Evolutionary conservation across 164 flowering plant genomes (phyloP).

Genomic region (Cinnamomum micranthum): DNA sequence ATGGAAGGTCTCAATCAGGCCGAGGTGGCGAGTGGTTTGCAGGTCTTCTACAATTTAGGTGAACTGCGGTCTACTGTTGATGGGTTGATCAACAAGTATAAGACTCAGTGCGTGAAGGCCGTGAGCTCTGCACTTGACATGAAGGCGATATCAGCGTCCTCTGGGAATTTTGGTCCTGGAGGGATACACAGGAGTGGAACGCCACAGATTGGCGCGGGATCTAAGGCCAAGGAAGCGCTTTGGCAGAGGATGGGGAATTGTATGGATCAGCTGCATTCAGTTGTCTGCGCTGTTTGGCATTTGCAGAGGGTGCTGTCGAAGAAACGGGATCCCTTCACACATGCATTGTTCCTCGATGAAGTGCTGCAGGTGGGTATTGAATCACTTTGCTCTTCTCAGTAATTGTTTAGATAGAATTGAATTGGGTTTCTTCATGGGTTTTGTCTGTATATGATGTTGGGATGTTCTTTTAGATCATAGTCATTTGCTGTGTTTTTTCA

Average conservation of each 20-base stretch:
- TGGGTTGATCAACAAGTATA: conserved; percentile 65
- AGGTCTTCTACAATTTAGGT: conserved; percentile 89
- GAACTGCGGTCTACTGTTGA: conserved; percentile 76
- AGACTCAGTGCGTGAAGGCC: conserved; percentile 64
- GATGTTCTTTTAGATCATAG: neutral
- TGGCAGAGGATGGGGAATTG: conserved; percentile 82
- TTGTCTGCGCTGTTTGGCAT: conserved; percentile 89
- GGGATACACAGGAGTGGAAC: conserved; percentile 84
- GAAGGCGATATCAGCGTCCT: conserved; percentile 66
- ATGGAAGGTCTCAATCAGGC: conserved; percentile 92
- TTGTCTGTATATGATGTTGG: neutral
- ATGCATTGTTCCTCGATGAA: conserved; percentile 84
- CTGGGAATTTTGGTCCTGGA: conserved; percentile 59
- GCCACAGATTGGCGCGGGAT: conserved; percentile 91
- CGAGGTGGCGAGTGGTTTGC: conserved; percentile 92
- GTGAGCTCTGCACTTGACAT: conserved; percentile 73
- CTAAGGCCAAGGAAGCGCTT: conserved; percentile 77
- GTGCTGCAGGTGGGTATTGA: conserved; percentile 64
- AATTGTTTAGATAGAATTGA: neutral
- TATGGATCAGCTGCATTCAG: conserved; percentile 86
- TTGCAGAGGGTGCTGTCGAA: conserved; percentile 97
- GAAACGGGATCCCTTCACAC: conserved; percentile 95
- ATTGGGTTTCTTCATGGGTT: neutral
- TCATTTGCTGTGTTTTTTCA: neutral
- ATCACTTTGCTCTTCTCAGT: neutral